Conservation (phyloP, 768 basidiomycete genomes). For the Coprinellus micaceus region DNA sequence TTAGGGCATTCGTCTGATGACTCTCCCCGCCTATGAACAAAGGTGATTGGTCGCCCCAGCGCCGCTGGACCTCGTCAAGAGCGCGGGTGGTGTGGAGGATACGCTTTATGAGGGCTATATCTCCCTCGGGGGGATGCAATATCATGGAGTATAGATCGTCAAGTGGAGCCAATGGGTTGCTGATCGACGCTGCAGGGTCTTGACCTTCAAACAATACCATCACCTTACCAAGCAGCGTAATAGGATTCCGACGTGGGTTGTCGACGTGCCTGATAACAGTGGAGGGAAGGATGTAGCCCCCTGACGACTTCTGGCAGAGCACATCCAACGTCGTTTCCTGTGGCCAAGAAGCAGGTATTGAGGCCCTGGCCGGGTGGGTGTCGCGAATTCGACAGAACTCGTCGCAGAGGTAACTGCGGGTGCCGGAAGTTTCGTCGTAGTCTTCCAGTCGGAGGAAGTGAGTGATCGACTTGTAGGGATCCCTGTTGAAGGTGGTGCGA, state of each 20-base stretch:
- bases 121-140: not conserved
- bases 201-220: not conserved
- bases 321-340: not conserved
- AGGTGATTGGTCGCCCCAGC: not conserved
- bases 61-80: not conserved
- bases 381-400: not conserved
- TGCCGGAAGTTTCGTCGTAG: not conserved
- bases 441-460: not conserved
- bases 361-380: not conserved
- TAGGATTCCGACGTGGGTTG: conserved; percentile 4
- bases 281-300: not conserved
- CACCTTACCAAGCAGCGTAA: not conserved
- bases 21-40: not conserved
- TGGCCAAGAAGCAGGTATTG: not conserved
- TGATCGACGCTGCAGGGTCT: no score
- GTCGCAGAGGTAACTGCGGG: not conserved
- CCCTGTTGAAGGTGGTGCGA: not conserved
- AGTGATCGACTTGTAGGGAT: not conserved
- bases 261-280: conserved; percentile 7
- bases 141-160: conserved; percentile 6
- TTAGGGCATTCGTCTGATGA: no score
- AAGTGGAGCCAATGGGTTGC: conserved; percentile 7
- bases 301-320: not conserved
- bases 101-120: no score
- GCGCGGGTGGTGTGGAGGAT: not conserved